Base-by-base conservation (phyloP, 1,139 yeast species). In the Blastobotrys serpentis region DNA sequence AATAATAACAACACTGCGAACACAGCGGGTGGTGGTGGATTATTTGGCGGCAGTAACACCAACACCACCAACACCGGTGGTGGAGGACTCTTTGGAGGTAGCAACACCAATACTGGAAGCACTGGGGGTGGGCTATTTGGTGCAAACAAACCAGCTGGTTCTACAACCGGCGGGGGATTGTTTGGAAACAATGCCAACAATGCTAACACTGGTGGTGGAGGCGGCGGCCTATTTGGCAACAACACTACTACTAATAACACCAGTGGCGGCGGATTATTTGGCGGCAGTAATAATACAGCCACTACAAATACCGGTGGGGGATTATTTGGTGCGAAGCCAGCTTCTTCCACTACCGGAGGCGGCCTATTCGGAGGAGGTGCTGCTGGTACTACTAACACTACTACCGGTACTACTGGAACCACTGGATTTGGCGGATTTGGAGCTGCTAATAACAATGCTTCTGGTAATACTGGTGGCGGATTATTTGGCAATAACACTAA, bases 401-500 rank as follows among this genome's bases (percentile, higher is more conserved):
- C 13, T 13, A 57, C 60, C 73, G 72, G 39, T 29, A 55, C 56
- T 22, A 51, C 54, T 25, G 41, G 57, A 1, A 43, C 56, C 36
- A 36, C 33, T 10, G 44, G 57, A 1, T 65, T 63, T 42, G 70
- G 73, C 3, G 56, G 67, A 32, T 69, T 69, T 57, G 75, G 74
- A 14, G 52, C 56, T 50, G 45, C 62, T 10, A 54, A 44, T 32
- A 53, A 59, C 42, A 48, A 52, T 51, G 48, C 54, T 11, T 13
- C 53, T 18, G 47, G 51, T 7, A 54, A 52, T 16, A 43, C 56
- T 5, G 50, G 53, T 26, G 59, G 60, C 7, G 67, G 70, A 2
- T 54, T 67, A 32, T 70, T 70, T 55, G 73, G 73, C 16, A 50
- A 52, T 45, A 62, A 37, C 43, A 57, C 61, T 50, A 65, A 66